These are phyloP conservation scores for Cavenderia fasciculata DNA, from an alignment of 78 protist species.

Conservation along the genomic window DNA sequence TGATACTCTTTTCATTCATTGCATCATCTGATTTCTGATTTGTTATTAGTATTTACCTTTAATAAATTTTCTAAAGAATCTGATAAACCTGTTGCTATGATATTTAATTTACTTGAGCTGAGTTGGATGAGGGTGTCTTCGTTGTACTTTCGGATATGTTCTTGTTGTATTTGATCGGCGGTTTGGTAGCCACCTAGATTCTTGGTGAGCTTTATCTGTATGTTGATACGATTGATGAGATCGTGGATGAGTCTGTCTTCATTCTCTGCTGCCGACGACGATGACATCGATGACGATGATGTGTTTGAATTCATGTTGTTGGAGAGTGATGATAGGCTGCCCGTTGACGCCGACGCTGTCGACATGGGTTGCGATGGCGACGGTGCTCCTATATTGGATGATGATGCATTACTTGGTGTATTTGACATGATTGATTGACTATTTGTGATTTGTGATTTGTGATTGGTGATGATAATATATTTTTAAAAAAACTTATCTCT, in stretches of 20 bases:
- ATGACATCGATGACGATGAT: background rate
- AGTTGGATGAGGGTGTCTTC: slow-evolving; percentile 54
- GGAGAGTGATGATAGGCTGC: no score
- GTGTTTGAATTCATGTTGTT: background rate
- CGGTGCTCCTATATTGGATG: no score
- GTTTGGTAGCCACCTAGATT: slow-evolving; percentile 66
- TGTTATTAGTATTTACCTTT: slow-evolving; percentile 3
- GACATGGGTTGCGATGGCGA: no score
- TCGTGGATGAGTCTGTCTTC: slow-evolving; percentile 47
- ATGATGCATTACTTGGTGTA: no score
- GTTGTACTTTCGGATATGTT: slow-evolving; percentile 46
- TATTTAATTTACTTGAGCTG: slow-evolving; percentile 39
- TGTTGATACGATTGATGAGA: slow-evolving; percentile 51
- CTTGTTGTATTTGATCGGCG: slow-evolving; percentile 75
- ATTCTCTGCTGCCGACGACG: background rate
- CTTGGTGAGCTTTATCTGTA: slow-evolving; percentile 65
- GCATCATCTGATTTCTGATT: no score
- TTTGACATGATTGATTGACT: no score
- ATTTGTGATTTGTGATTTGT: no score
- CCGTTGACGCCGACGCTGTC: no score
- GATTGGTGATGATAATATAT: no score
- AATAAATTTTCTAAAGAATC: slow-evolving; percentile 53
- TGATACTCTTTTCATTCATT: no score
- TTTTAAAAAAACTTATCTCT: no score
- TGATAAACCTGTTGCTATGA: slow-evolving; percentile 48